Evolutionary conservation across 192 early-diverging fungal genomes (phyloP).

Genomic region (Linderina pennispora): DNA sequence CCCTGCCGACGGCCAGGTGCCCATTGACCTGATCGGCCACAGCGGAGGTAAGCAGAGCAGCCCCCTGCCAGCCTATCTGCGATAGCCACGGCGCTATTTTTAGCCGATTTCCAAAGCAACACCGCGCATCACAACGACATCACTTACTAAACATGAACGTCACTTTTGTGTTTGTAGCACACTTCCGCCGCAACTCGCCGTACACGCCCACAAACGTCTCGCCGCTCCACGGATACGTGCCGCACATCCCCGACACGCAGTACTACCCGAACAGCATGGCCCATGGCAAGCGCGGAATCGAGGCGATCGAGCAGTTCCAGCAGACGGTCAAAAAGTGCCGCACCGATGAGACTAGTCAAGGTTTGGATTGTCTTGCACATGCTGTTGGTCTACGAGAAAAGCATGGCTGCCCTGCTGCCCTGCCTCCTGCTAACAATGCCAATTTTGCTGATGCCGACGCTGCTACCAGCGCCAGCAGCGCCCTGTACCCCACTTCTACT

Average conservation of each 20-base stretch:
- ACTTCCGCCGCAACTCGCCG: slow-evolving; percentile 25
- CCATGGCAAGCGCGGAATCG: slow-evolving; percentile 34
- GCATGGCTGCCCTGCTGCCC: slow-evolving; percentile 20
- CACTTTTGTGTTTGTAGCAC: slow-evolving; percentile 5
- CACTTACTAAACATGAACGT: not conserved
- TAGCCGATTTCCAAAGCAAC: no score
- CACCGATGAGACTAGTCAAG: slow-evolving; percentile 37
- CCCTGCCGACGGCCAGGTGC: slow-evolving; percentile 33
- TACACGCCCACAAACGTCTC: slow-evolving; percentile 28
- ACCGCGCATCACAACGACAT: not conserved
- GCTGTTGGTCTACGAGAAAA: slow-evolving; percentile 44
- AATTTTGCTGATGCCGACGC: no score
- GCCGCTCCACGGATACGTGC: slow-evolving; percentile 32
- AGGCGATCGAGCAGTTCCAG: slow-evolving; percentile 44
- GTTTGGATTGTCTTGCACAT: slow-evolving; percentile 52
- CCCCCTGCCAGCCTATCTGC: no score
- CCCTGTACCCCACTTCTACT: no score
- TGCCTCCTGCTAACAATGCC: slow-evolving; percentile 11
- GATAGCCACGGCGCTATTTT: no score
- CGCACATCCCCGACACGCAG: slow-evolving; percentile 17
- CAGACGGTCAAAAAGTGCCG: slow-evolving; percentile 42
- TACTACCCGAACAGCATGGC: slow-evolving; percentile 3
- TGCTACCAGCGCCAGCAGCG: no score
- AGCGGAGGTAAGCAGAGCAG: no score
- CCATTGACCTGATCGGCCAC: not conserved